Evolutionary conservation across 2,329 filamentous ascomycete species (phyloP), one percentile per base, ranked within the genome.

Genomic region (Emergomyces pasteurianus): DNA sequence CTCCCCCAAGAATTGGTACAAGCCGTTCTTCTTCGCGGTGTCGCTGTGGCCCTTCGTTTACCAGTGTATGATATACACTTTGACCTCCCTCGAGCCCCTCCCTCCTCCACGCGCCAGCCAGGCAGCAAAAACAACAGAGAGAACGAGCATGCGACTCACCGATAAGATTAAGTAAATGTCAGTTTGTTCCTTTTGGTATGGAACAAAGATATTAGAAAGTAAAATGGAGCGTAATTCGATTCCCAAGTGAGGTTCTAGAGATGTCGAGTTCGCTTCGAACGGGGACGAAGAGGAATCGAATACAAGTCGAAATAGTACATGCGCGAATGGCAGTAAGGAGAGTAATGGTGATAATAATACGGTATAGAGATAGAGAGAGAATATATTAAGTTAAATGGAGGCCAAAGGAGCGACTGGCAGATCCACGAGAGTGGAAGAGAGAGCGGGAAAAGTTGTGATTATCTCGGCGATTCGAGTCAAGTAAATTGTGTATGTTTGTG

Each of bases 181-280:
- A 52, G 14, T 9, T 28, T 21, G 26, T 3, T 12, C 21, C 46
- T 50, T 49, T 14, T 16, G 42, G n/a, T 23, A 23, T 38, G 18
- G 36, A 47, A 58, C 43, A 52, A 58, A 52, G 21, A 18, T 36
- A 58, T 58, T 58, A 58, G 28, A n/a, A 49, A 58, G 42, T 58
- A 58, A 58, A 31, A 21, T 16, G 46, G 23, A 21, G 46, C 56
- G 56, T 46, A 46, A 40, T 58, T 54, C 55, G 38, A 58, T 23
- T 12, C 28, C 21, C 18, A n/a, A 43, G 10, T 10, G 23, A 28
- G 46, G 38, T 14, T 43, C 38, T 28, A 47, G 55, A 10, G 46
- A 43, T 38, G 38, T 28, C 28, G 57, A 49, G 38, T 23, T 16
- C 14, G 28, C 23, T 46, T 46, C 47, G 47, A 60, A 46, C 42